phyloP scores from a whole-genome alignment of 495 filamentous ascomycete species.

The Aspergillus nanangensis region DNA sequence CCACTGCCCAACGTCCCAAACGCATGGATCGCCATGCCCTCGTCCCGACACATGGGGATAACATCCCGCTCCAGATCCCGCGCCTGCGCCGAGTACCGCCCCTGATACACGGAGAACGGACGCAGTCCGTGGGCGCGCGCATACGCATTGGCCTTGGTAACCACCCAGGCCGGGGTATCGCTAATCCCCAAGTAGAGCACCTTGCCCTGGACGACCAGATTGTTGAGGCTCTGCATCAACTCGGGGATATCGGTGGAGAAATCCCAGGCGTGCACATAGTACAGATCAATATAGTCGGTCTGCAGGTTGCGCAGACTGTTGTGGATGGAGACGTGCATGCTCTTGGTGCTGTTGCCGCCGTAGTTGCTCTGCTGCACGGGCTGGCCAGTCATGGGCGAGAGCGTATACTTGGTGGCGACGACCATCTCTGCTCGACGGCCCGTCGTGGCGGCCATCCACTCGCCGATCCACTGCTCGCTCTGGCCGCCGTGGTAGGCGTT shows the following conservation, averaged over 20 bases:
- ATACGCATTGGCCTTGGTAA: conserved; percentile 30
- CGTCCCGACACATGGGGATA: conserved; percentile 58
- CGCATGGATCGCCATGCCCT: conserved; percentile 65
- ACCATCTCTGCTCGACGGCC: conserved; percentile 75
- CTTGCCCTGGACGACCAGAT: conserved; percentile 33
- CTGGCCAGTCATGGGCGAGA: conserved; percentile 16
- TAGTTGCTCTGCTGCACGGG: conserved; percentile 44
- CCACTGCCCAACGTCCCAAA: conserved; percentile 40
- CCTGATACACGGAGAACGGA: conserved; percentile 66
- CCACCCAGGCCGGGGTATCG: conserved; percentile 38
- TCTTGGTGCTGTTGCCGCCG: conserved; percentile 55
- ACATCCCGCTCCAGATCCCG: conserved; percentile 70
- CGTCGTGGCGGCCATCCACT: conserved; percentile 63
- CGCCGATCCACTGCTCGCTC: conserved; percentile 66
- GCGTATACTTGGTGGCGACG: conserved; percentile 69
- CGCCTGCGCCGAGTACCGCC: conserved; percentile 52
- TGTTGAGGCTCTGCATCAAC: conserved; percentile 40
- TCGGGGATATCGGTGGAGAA: conserved; percentile 39
- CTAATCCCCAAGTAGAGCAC: conserved; percentile 45
- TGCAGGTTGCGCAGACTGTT: conserved; percentile 56
- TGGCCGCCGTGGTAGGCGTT: conserved; percentile 63
- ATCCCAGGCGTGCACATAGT: conserved; percentile 45
- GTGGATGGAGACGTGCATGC: conserved; percentile 48
- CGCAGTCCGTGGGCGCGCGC: conserved; percentile 43
- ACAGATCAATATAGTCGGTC: conserved; percentile 59